Conservation (phyloP, 345 rosid genomes). For the Citrus mangshanensis region DNA sequence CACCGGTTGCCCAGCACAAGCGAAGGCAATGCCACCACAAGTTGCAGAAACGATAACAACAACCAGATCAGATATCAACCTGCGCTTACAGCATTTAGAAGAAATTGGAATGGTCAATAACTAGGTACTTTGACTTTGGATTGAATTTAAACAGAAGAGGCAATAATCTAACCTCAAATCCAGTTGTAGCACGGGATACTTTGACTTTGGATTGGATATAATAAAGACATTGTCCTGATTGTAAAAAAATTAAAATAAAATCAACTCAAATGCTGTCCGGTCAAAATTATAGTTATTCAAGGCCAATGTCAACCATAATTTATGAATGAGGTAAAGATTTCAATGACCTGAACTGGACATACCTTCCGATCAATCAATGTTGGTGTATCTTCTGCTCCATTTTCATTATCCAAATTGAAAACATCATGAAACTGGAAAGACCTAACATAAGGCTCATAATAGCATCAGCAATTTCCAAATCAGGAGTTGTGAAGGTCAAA, state of each 20-base stretch:
- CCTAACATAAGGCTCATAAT: slow-evolving; percentile 41
- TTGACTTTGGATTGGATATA: slow-evolving; percentile 94
- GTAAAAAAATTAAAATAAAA: background rate
- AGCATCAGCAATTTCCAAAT: slow-evolving; percentile 25
- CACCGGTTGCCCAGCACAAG: slow-evolving; percentile 99
- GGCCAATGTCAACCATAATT: background rate
- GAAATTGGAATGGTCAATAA: slow-evolving; percentile 16
- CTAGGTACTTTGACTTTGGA: background rate
- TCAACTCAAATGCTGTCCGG: background rate
- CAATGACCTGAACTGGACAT: background rate
- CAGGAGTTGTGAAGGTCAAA: slow-evolving; percentile 5
- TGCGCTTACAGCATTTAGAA: slow-evolving; percentile 34
- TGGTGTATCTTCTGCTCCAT: slow-evolving; percentile 82
- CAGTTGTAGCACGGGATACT: slow-evolving; percentile 90
- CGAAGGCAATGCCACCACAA: slow-evolving; percentile 99
- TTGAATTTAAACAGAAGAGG: background rate
- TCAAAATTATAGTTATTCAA: background rate
- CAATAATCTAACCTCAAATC: slow-evolving; percentile 62
- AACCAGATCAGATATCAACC: slow-evolving; percentile 96
- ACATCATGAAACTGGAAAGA: slow-evolving; percentile 79
- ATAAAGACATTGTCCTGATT: slow-evolving; percentile 94
- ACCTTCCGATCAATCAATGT: slow-evolving; percentile 93
- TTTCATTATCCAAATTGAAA: slow-evolving; percentile 84
- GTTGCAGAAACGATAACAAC: slow-evolving; percentile 98
- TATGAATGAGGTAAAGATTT: slow-evolving; percentile 7